Evolutionary conservation across 176 grass and related monocot species (phyloP).

Genomic region (Ensete ventricosum): DNA sequence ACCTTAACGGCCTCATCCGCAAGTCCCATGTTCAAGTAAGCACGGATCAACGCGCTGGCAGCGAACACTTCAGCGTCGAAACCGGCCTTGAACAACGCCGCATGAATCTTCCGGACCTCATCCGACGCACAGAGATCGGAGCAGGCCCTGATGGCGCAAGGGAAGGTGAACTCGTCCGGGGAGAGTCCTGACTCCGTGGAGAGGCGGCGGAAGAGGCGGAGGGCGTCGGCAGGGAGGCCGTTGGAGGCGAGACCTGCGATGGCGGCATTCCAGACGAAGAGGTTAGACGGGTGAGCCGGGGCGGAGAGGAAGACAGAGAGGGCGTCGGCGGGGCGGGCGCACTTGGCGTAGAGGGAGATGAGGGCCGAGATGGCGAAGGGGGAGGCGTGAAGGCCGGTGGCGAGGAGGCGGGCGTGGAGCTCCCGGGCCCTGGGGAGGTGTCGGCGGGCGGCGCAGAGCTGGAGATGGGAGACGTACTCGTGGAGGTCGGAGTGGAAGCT

Average conservation of each 20-base stretch:
- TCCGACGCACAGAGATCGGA: constrained; percentile 5
- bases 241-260: constrained; percentile 35
- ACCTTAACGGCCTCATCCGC: not conserved
- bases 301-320: constrained; percentile 25
- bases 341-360: constrained; percentile 18
- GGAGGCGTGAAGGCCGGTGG: constrained; percentile 42
- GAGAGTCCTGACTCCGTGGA: constrained; percentile 7
- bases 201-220: constrained; percentile 42
- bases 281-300: constrained; percentile 11
- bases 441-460: constrained; percentile 14
- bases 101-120: constrained; percentile 25
- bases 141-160: constrained; percentile 15
- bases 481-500: not conserved
- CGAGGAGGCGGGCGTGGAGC: constrained; percentile 26
- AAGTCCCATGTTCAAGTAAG: constrained; percentile 22
- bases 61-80: constrained; percentile 37
- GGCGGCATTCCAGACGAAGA: constrained; percentile 55
- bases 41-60: constrained; percentile 30
- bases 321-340: constrained; percentile 16
- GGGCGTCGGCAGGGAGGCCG: constrained; percentile 35
- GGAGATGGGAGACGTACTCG: constrained; percentile 5
- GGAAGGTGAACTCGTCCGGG: constrained; percentile 22
- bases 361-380: constrained; percentile 34
- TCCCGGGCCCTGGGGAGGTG: constrained; percentile 1
- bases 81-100: constrained; percentile 24